Conservation (phyloP, 495 filamentous ascomycete species). For the Xylaria grammica region DNA sequence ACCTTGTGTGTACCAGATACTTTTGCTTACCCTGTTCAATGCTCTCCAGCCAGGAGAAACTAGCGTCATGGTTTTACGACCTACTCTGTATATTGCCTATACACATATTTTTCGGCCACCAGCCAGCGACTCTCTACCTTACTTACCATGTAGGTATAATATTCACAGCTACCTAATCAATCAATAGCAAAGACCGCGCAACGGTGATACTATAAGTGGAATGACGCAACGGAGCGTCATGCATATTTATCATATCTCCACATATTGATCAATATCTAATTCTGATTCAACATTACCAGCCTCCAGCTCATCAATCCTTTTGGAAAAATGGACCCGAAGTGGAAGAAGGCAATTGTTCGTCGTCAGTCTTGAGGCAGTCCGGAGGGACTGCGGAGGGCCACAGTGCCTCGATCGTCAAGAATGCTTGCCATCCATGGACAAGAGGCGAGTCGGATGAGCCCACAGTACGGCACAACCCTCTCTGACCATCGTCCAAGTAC, state of each 20-base stretch:
- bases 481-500: not conserved
- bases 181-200: slow-evolving; percentile 15
- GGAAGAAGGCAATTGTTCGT: slow-evolving; percentile 13
- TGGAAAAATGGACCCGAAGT: slow-evolving; percentile 19
- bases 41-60: too few relatives aligned
- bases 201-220: slow-evolving; percentile 14
- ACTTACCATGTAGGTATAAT: too few relatives aligned
- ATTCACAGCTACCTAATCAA: not conserved
- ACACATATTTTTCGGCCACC: not conserved
- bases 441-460: slow-evolving; percentile 2
- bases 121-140: too few relatives aligned
- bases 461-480: not conserved
- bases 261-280: slow-evolving; percentile 19
- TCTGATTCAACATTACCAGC: slow-evolving; percentile 20
- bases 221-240: slow-evolving; percentile 29
- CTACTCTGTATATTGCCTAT: too few relatives aligned
- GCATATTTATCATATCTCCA: slow-evolving; percentile 18
- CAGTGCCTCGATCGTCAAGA: not conserved
- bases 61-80: too few relatives aligned
- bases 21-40: not conserved
- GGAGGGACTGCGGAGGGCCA: slow-evolving; percentile 9
- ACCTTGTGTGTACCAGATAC: not conserved
- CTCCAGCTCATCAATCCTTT: slow-evolving; percentile 23
- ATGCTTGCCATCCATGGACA: not conserved
- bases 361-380: not conserved